Evolutionary conservation across 805 yeast genomes (phyloP).

Genomic region (Monosporozyma unispora): DNA sequence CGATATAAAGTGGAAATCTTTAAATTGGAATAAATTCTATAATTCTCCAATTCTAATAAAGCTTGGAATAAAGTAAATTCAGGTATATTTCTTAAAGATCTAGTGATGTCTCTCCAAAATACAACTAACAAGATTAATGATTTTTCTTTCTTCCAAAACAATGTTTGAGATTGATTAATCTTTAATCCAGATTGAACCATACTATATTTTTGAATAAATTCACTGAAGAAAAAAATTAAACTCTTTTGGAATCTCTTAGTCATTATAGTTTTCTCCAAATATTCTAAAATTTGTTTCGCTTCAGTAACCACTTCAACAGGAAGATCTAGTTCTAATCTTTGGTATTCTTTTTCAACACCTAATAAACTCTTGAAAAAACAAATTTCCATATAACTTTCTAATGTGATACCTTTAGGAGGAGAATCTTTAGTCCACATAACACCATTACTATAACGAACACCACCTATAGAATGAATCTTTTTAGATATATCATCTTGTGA

Average conservation of each 20-base stretch:
- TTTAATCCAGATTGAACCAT: conserved; percentile 20
- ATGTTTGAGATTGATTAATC: conserved; percentile 5
- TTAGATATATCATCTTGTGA: not conserved
- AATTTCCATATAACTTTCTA: conserved; percentile 1
- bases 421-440: conserved; percentile 3
- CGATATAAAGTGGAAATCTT: conserved; percentile 21
- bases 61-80: conserved; percentile 24
- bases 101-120: conserved; percentile 25
- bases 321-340: conserved; percentile 3
- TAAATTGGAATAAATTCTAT: conserved; percentile 19
- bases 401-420: not conserved
- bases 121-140: conserved; percentile 20
- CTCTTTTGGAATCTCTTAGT: conserved; percentile 22
- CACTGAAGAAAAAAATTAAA: conserved; percentile 23
- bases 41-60: conserved; percentile 26
- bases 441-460: not conserved
- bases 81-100: conserved; percentile 20
- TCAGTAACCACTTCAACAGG: conserved; percentile 6
- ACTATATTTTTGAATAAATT: conserved; percentile 23
- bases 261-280: conserved; percentile 16
- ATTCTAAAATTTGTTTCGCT: conserved; percentile 4
- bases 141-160: conserved; percentile 22
- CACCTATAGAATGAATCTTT: not conserved
- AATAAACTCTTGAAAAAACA: not conserved
- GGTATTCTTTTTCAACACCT: not conserved